Evolutionary conservation across 805 yeast species (phyloP), one percentile per base, ranked within the genome.

Genomic region (Pichia californica): DNA sequence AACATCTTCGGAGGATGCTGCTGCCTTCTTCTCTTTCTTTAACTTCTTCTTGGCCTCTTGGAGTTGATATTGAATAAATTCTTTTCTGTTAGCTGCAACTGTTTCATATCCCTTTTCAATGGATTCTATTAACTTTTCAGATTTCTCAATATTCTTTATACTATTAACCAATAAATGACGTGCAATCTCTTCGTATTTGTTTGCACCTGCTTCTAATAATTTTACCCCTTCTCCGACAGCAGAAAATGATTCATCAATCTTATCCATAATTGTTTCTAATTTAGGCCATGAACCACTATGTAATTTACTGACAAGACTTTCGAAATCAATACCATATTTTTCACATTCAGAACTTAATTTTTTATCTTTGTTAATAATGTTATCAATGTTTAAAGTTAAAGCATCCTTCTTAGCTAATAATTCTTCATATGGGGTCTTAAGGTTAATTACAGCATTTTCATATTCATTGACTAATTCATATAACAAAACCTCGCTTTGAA

Each of bases 281-380:
- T 46, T 71, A 5, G 46, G 46, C 34, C 35, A 43, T 8, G 28
- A 15, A 7, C 36, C 21, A 13, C 44, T 40, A 26, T 36, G 19
- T 7, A 38, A 13, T 27, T 43, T 43, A 7, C 21, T 14, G 15
- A 33, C 13, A 20, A 76, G 80, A 42, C 70, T 68, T 28, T 73
- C 76, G 47, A 73, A 77, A 52, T 80, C 76, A 21, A 80, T 55
- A 0, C 70, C 74, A 19, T 66, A 59, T 3, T 64, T 66, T 4
- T 69, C 68, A 53, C 67, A 42, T 21, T 42, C 41, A 16, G 15
- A 29, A n/a, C 15, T 28, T 9, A 32, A 31, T 25, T 20, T n/a
- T 28, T 20, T 32, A 14, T 40, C 43, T 19, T 43, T 25, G 7
- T 31, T 23, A 26, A 19, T 27, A 13, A 27, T 27, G 6, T 29